Percentiles rank a stretch among this genome's conserved stretches.
Conservation (phyloP, 345 rosid species). For the Eucalyptus marginata region DNA sequence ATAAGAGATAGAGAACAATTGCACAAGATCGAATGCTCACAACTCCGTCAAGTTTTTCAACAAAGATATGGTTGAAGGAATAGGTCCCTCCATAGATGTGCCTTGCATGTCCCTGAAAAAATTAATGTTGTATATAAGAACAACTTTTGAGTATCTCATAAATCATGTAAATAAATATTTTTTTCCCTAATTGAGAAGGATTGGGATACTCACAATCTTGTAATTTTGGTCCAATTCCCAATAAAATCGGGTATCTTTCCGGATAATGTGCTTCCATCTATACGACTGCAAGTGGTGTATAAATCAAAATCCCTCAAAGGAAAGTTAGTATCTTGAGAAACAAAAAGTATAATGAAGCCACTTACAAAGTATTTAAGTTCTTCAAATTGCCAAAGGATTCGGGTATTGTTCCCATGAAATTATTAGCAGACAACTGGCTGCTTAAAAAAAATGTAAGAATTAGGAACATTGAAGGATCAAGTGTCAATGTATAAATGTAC, state of each 20-base stretch:
- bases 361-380: conserved; percentile 76
- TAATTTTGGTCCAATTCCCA: conserved; percentile 65
- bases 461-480: neutral
- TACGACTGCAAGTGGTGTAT: conserved; percentile 31
- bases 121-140: neutral
- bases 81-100: conserved; percentile 7
- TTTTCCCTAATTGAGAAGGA: neutral
- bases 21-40: conserved; percentile 18
- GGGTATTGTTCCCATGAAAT: conserved; percentile 57
- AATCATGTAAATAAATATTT: neutral
- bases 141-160: neutral
- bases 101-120: conserved; percentile 64
- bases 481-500: neutral
- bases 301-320: neutral
- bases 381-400: conserved; percentile 45
- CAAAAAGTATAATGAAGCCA: neutral
- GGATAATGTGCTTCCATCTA: conserved; percentile 60
- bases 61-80: conserved; percentile 41
- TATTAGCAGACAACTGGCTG: conserved; percentile 68
- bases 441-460: neutral
- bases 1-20: neutral
- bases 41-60: conserved; percentile 27
- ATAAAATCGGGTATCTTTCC: conserved; percentile 72
- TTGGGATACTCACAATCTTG: conserved; percentile 39
- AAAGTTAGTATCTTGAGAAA: neutral